Percentiles rank a stretch among this genome's conserved stretches.
Evolutionary conservation across 2,329 filamentous ascomycete genomes (phyloP).

Genomic region (Fulvia fulva): DNA sequence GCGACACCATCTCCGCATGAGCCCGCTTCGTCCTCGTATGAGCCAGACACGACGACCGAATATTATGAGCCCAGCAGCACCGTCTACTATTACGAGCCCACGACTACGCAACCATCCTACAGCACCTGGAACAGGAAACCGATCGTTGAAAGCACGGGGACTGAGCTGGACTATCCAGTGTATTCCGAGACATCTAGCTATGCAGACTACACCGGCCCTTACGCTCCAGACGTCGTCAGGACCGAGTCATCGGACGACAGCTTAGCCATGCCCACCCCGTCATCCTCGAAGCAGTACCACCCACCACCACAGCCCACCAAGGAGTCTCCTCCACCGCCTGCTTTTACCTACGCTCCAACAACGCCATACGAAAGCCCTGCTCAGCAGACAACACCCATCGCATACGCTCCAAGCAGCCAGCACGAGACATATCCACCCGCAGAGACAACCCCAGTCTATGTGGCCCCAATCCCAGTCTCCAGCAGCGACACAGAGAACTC

Average conservation of each 20-base stretch:
- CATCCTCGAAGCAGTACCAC: background rate
- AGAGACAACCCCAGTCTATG: background rate
- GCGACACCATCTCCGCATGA: background rate
- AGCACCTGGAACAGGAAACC: too few relatives aligned
- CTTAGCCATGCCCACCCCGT: background rate
- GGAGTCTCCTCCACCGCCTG: background rate
- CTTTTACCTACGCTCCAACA: constrained; percentile 6
- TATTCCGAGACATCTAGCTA: background rate
- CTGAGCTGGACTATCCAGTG: background rate
- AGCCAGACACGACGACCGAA: background rate
- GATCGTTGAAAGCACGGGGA: too few relatives aligned
- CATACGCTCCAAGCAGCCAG: background rate
- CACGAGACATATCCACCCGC: background rate
- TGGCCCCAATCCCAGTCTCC: background rate
- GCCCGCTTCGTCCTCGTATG: background rate
- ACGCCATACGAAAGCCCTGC: background rate
- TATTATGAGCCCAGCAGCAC: background rate
- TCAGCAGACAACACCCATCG: background rate
- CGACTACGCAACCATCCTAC: background rate
- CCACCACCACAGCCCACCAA: background rate
- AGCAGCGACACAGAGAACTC: background rate
- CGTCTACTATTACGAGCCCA: background rate
- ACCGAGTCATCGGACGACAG: background rate
- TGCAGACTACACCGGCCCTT: background rate
- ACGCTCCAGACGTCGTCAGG: background rate